Evolutionary conservation across 2,329 filamentous ascomycete species (phyloP).

Genomic region (Fusarium bactridioides): DNA sequence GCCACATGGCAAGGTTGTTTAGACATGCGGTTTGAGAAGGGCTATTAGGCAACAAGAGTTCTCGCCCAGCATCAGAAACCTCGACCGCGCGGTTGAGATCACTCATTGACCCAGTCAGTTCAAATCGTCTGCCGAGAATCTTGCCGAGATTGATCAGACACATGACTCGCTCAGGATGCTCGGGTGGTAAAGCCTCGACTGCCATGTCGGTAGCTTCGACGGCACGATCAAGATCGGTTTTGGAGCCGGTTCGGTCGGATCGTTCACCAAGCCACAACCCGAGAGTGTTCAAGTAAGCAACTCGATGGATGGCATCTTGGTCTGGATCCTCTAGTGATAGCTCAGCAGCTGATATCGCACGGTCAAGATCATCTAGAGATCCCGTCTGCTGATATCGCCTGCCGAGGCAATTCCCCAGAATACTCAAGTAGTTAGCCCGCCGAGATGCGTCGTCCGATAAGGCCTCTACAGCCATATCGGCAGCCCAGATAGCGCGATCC

Average conservation of each 20-base stretch:
- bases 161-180: background rate
- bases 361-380: background rate
- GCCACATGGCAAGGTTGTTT: background rate
- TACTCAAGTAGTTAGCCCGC: background rate
- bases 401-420: background rate
- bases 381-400: background rate
- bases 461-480: background rate
- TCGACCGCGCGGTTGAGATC: accelerated
- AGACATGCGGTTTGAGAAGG: background rate
- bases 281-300: background rate
- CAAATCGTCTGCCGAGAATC: background rate
- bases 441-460: background rate
- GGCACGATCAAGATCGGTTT: background rate
- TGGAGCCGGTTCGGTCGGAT: background rate
- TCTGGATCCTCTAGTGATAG: background rate
- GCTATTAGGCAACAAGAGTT: background rate
- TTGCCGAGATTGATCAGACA: background rate
- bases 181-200: background rate
- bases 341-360: background rate
- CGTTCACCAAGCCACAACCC: background rate
- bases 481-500: background rate
- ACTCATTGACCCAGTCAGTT: background rate
- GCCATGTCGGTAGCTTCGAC: background rate
- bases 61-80: background rate
- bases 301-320: background rate